Conservation (phyloP, 2,329 filamentous ascomycete genomes). For the Erysiphe neolycopersici region DNA sequence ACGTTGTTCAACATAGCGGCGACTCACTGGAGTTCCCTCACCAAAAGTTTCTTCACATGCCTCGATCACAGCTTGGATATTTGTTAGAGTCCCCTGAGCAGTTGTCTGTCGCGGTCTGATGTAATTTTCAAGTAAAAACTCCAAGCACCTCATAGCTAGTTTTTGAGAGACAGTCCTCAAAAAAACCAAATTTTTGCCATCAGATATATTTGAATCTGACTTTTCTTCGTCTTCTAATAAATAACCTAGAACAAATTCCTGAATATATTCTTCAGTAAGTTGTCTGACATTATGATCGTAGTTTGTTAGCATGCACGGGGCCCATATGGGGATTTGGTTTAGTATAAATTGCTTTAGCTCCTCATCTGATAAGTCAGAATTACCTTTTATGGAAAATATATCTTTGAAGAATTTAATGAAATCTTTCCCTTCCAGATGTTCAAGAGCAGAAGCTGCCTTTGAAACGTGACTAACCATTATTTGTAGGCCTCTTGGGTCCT, state of each 20-base stretch:
- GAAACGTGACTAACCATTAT: conserved; percentile 7
- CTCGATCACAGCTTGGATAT: conserved; percentile 9
- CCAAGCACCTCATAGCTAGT: conserved; percentile 10
- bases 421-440: conserved; percentile 11
- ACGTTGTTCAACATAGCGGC: background rate
- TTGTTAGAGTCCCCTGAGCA: conserved; percentile 8
- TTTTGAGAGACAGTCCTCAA: conserved; percentile 5
- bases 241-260: conserved; percentile 2
- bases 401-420: conserved; percentile 13
- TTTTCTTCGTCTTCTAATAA: conserved; percentile 1
- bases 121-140: conserved; percentile 11
- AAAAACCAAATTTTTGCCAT: conserved; percentile 2
- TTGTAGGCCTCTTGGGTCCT: conserved; percentile 3
- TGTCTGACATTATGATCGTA: conserved; percentile 19
- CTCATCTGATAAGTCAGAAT: conserved; percentile 14
- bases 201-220: conserved; percentile 1
- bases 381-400: conserved; percentile 3
- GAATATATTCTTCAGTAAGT: conserved; percentile 14
- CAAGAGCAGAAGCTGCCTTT: conserved; percentile 6
- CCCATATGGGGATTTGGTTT: conserved; percentile 21
- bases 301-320: conserved; percentile 24
- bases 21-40: background rate
- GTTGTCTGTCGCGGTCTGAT: conserved; percentile 8
- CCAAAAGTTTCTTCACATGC: conserved; percentile 7
- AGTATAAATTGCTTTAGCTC: conserved; percentile 15